Conservation (phyloP, 2,329 filamentous ascomycete genomes). For the Harringtonia lauricola region DNA sequence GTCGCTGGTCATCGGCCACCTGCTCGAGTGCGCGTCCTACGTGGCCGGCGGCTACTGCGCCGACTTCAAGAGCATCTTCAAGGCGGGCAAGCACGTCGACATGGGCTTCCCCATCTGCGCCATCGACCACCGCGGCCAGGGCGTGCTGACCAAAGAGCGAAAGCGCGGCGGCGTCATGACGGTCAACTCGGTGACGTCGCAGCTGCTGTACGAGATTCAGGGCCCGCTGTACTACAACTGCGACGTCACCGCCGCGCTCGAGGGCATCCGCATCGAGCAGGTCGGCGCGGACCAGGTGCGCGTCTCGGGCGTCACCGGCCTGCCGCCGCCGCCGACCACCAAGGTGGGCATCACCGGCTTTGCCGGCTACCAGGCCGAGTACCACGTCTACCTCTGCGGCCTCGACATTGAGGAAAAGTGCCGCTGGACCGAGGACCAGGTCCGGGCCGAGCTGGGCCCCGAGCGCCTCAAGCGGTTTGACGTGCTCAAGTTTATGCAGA, state of each 20-base stretch:
- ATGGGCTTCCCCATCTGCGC: slow-evolving; percentile 38
- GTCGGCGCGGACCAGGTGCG: slow-evolving; percentile 15
- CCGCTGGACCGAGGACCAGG: slow-evolving; percentile 15
- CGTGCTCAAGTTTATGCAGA: slow-evolving; percentile 19
- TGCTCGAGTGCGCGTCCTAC: slow-evolving; percentile 32
- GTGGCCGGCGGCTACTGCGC: slow-evolving; percentile 23
- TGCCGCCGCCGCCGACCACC: too few relatives aligned
- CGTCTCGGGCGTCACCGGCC: slow-evolving; percentile 18
- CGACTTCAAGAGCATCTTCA: slow-evolving; percentile 29
- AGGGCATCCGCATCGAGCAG: too few relatives aligned
- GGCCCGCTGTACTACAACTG: too few relatives aligned
- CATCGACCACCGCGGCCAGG: slow-evolving; percentile 29
- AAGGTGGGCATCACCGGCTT: slow-evolving; percentile 15
- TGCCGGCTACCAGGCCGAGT: slow-evolving; percentile 16
- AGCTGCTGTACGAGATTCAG: too few relatives aligned
- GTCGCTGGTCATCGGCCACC: too few relatives aligned
- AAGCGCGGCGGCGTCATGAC: too few relatives aligned
- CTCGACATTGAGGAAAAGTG: slow-evolving; percentile 10
- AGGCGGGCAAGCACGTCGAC: slow-evolving; percentile 25
- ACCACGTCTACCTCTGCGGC: slow-evolving; percentile 9
- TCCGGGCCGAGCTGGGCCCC: slow-evolving; percentile 20
- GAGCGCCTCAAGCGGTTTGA: slow-evolving; percentile 13
- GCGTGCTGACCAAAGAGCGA: slow-evolving; percentile 17
- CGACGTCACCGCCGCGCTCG: too few relatives aligned
- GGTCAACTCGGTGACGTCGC: too few relatives aligned